Percentiles rank a stretch among this genome's conserved stretches.
Conservation (phyloP, 2,329 filamentous ascomycete genomes). For the Dactylellina parvicollis region DNA sequence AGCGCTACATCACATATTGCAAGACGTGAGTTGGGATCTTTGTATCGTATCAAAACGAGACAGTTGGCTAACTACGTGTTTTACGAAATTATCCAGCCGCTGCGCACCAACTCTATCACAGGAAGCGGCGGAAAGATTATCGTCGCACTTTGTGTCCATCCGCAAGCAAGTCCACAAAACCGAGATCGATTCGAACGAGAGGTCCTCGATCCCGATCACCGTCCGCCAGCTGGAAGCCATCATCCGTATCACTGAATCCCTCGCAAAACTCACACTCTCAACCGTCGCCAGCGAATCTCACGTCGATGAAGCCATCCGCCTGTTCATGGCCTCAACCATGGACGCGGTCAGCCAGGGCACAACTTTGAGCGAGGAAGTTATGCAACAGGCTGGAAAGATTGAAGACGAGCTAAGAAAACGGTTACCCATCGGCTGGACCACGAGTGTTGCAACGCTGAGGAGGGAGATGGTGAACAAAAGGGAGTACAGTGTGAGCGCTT, state of each 20-base stretch:
- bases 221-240: slow-evolving; percentile 97
- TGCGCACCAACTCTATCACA: slow-evolving; percentile 90
- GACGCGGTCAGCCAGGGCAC: slow-evolving; percentile 93
- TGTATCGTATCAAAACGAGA: neutral
- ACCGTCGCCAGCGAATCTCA: slow-evolving; percentile 88
- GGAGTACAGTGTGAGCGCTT: slow-evolving; percentile 84
- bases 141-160: slow-evolving; percentile 96
- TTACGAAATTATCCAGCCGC: slow-evolving; percentile 67
- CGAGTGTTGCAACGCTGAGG: slow-evolving; percentile 83
- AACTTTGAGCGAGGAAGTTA: slow-evolving; percentile 83
- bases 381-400: slow-evolving; percentile 85
- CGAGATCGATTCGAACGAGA: slow-evolving; percentile 86
- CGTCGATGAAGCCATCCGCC: slow-evolving; percentile 94
- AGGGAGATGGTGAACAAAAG: slow-evolving; percentile 92
- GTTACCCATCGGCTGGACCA: slow-evolving; percentile 94
- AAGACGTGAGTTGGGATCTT: slow-evolving; percentile 73
- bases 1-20: slow-evolving; percentile 96
- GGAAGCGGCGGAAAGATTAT: slow-evolving; percentile 93
- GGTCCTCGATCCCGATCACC: slow-evolving; percentile 95
- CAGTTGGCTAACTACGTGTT: slow-evolving; percentile 59
- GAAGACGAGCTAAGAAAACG: slow-evolving; percentile 88
- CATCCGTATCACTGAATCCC: slow-evolving; percentile 93
- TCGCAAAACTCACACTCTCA: slow-evolving; percentile 88
- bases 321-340: slow-evolving; percentile 98
- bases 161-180: slow-evolving; percentile 90